Conservation (phyloP, 768 basidiomycete genomes). For the Rhizopogon salebrosus region DNA sequence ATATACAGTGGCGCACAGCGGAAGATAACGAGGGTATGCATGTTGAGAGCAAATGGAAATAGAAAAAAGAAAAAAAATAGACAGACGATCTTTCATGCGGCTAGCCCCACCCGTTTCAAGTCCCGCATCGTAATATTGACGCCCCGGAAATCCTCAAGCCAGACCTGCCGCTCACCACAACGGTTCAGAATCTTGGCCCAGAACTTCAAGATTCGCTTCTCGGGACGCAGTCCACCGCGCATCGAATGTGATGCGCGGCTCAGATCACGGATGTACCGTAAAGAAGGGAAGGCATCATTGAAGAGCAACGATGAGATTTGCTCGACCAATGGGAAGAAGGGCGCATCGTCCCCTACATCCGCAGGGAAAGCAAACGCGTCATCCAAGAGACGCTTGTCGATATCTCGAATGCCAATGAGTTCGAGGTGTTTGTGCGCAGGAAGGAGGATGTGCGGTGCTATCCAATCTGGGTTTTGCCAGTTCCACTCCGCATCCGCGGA, state of each 20-base stretch:
- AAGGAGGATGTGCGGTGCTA: conserved; percentile 68
- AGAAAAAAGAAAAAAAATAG: not conserved
- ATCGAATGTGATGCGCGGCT: conserved; percentile 53
- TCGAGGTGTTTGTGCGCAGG: conserved; percentile 56
- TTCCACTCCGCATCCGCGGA: conserved; percentile 79
- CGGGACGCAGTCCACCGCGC: conserved; percentile 31
- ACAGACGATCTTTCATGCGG: conserved; percentile 5
- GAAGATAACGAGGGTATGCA: conserved; percentile 16
- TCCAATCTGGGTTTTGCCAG: conserved; percentile 77
- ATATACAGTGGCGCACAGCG: conserved; percentile 23
- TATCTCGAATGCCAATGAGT: conserved; percentile 69
- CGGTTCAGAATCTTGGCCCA: conserved; percentile 45
- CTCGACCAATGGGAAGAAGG: conserved; percentile 61
- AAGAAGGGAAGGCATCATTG: conserved; percentile 53
- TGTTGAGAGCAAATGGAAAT: not conserved
- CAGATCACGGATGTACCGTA: conserved; percentile 62
- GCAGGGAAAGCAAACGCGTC: conserved; percentile 31
- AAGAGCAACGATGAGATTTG: conserved; percentile 59
- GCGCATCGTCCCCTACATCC: conserved; percentile 34
- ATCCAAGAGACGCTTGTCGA: conserved; percentile 55
- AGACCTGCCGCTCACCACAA: conserved; percentile 52
- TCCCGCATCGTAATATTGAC: conserved; percentile 49
- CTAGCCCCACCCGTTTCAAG: conserved; percentile 31
- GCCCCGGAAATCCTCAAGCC: conserved; percentile 61
- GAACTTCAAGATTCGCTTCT: conserved; percentile 36